phyloP scores from a whole-genome alignment of 2,329 filamentous ascomycete genomes.

The Phyllosticta citrichinensis region DNA sequence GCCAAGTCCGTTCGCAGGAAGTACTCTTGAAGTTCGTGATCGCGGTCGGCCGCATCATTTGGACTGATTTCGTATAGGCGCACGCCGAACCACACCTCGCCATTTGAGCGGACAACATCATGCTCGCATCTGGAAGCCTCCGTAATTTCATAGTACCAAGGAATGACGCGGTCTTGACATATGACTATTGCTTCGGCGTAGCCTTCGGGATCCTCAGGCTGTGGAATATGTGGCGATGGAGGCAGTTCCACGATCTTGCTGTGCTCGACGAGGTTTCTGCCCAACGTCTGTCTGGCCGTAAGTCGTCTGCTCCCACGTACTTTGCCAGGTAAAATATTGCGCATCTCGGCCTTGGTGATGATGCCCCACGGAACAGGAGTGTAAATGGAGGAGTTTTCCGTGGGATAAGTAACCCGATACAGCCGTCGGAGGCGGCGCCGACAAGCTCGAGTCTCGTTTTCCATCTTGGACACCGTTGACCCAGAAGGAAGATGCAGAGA shows the following conservation, averaged over 20 bases:
- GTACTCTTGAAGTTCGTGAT: background rate
- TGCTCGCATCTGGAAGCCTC: background rate
- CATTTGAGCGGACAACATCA: background rate
- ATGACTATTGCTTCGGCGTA: too few relatives aligned
- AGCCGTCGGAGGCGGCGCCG: background rate
- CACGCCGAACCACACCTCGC: background rate
- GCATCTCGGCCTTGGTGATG: background rate
- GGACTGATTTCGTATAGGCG: background rate
- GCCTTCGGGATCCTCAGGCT: too few relatives aligned
- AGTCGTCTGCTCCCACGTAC: background rate
- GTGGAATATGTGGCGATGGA: too few relatives aligned
- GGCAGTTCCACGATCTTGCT: background rate
- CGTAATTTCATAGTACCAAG: background rate
- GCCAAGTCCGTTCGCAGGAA: background rate
- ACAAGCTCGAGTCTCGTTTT: background rate
- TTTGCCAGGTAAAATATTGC: background rate
- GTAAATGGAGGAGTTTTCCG: background rate
- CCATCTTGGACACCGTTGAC: background rate
- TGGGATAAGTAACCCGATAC: background rate
- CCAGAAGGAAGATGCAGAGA: background rate
- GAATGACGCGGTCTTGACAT: too few relatives aligned
- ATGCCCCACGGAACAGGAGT: background rate
- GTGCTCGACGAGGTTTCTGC: background rate
- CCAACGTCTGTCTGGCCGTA: background rate
- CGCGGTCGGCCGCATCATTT: background rate